These are phyloP conservation scores for Flaveria bidentis DNA, from an alignment of 129 eudicot species.

Conservation along the genomic window DNA sequence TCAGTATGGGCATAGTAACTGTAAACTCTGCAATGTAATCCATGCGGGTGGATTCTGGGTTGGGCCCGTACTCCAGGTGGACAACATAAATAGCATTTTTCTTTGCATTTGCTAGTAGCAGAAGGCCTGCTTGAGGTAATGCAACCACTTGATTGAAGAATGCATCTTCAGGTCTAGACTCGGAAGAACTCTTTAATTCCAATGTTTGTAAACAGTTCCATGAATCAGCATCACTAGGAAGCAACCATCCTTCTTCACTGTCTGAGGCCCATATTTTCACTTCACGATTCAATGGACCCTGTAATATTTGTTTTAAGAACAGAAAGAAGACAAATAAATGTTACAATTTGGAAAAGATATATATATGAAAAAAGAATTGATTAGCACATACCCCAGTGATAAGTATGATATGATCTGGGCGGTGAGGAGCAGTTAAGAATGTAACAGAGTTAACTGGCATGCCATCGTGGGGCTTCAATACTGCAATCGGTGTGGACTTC, in stretches of 20 bases:
- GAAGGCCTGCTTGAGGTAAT: constrained; percentile 83
- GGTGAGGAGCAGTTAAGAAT: constrained; percentile 81
- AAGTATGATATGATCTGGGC: constrained; percentile 93
- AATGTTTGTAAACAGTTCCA: constrained; percentile 89
- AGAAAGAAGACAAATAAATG: neutral
- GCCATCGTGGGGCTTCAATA: constrained; percentile 84
- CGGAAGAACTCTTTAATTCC: constrained; percentile 79
- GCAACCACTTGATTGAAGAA: constrained; percentile 94
- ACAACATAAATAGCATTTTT: constrained; percentile 91
- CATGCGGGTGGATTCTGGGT: constrained; percentile 86
- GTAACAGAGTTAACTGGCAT: constrained; percentile 88
- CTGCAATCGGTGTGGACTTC: constrained; percentile 77
- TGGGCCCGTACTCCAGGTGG: constrained; percentile 83
- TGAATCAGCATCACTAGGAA: constrained; percentile 93
- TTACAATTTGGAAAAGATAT: neutral
- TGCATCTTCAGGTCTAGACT: constrained; percentile 63
- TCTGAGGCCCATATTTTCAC: constrained; percentile 89
- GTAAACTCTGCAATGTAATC: constrained; percentile 95
- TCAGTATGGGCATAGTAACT: constrained; percentile 94
- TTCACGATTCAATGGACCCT: constrained; percentile 95
- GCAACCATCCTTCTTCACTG: constrained; percentile 99
- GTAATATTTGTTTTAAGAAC: neutral
- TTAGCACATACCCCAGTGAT: constrained; percentile 70
- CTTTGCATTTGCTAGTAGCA: constrained; percentile 92
- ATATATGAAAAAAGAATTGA: neutral